These are phyloP conservation scores for Monosporascus ibericus DNA, from an alignment of 2,329 filamentous ascomycete species.

Conservation along the genomic window DNA sequence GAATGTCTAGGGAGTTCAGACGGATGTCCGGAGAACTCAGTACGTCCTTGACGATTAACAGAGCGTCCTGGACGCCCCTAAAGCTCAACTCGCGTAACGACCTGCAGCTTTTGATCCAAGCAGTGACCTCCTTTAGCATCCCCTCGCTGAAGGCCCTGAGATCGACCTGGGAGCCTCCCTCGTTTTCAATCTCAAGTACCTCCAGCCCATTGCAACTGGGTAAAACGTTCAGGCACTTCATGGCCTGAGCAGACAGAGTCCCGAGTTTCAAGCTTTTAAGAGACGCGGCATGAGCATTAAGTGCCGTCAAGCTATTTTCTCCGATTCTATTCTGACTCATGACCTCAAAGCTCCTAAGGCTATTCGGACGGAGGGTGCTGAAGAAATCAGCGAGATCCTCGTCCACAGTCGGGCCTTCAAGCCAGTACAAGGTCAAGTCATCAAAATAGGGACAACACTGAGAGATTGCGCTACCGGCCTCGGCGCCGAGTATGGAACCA, in stretches of 20 bases:
- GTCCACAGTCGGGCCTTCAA: constrained; percentile 42
- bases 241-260: constrained; percentile 20
- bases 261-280: constrained; percentile 27
- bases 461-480: constrained; percentile 47
- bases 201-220: constrained; percentile 28
- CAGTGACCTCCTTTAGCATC: constrained; percentile 21
- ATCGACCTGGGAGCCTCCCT: constrained; percentile 5
- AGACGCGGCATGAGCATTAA: constrained; percentile 36
- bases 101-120: constrained; percentile 26
- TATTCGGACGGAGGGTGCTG: constrained; percentile 46
- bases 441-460: constrained; percentile 55
- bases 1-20: constrained; percentile 16
- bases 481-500: constrained; percentile 51
- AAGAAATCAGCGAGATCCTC: constrained; percentile 54
- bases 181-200: constrained; percentile 27
- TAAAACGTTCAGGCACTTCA: constrained; percentile 25
- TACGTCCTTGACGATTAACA: constrained; percentile 22
- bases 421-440: constrained; percentile 50
- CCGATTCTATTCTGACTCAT: constrained; percentile 50
- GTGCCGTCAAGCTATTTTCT: constrained; percentile 47
- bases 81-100: constrained; percentile 26
- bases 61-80: constrained; percentile 40
- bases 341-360: constrained; percentile 52
- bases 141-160: constrained; percentile 15
- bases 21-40: constrained; percentile 16